Evolutionary conservation across 805 yeast genomes (phyloP), one percentile per base, ranked within the genome.

Genomic region (Lipomyces chichibuensis): DNA sequence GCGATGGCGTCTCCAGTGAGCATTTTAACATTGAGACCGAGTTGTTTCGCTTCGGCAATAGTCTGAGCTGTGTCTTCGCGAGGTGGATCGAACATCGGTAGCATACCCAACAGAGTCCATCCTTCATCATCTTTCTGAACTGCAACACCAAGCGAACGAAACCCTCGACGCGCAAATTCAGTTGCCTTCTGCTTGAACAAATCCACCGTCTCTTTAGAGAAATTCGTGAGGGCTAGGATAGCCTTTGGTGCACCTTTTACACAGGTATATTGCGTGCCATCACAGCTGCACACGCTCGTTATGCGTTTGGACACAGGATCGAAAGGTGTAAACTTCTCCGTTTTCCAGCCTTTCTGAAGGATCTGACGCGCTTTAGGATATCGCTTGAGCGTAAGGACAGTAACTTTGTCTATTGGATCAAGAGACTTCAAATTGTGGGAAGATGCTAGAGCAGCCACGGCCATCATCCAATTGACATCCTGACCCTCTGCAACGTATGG

Each of bases 51-150:
- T 84, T 92, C 97, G 81, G 84, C 81, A 80, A 92, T 95, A 80
- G 97, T 92, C 78, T 88, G 87, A 77, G 96, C 97, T 84, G 97
- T 92, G 83, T 92, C 97, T 83, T 92, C 96, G 88, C 97, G 90
- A 84, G 97, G 97, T 78, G 97, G 97, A 84, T 92, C 97, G 93
- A 91, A 90, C 84, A 97, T 91, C 82, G 97, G 97, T 97, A 92
- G 92, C 81, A 92, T 92, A 81, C 97, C 97, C 78, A 92, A 84
- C 76, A 92, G 91, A 84, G 92, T 97, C 97, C 97, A 92, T 88
- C 90, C 95, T 77, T 95, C 96, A 83, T 91, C 97, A 83, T 96
- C 97, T 85, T 96, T 88, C 92, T 91, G 91, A 87, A 97, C 91
- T 73, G 97, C 97, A 84, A 92, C 97, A 89, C 97, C 97, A 80